phyloP scores from a whole-genome alignment of 2,329 filamentous ascomycete species.

The Mycosphaerella sp. region DNA sequence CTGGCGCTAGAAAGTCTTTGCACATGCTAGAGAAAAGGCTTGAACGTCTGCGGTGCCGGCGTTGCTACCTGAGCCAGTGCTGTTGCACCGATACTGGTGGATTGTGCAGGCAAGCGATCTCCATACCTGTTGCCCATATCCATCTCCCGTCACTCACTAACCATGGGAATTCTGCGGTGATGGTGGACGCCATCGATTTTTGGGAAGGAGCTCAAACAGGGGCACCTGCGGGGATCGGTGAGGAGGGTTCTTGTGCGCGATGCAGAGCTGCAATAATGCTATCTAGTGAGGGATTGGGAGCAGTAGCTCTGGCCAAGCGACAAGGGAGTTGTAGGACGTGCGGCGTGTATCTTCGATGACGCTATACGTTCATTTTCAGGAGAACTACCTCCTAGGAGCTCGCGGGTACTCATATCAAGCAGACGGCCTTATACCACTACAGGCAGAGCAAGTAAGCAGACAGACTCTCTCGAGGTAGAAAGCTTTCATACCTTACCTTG shows the following conservation, averaged over 20 bases:
- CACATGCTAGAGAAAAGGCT: neutral
- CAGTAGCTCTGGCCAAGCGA: neutral
- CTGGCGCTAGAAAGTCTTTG: neutral
- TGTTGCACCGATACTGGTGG: neutral
- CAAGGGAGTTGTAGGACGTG: neutral
- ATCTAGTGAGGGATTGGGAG: no score
- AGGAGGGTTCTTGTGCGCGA: neutral
- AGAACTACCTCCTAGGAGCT: no score
- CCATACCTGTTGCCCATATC: neutral
- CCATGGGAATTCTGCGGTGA: neutral
- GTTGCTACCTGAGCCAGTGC: neutral
- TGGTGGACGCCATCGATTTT: neutral
- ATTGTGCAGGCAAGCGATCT: neutral
- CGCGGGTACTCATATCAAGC: no score
- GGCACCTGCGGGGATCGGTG: neutral
- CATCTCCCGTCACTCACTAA: neutral
- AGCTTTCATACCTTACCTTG: neutral
- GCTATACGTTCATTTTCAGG: no score
- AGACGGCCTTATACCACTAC: no score
- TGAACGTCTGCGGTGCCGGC: neutral
- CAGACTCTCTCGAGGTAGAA: neutral
- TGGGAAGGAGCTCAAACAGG: neutral
- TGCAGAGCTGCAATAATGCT: neutral
- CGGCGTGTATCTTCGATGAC: no score
- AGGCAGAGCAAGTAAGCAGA: no score